Evolutionary conservation across 495 filamentous ascomycete species (phyloP).

Genomic region (Aspergillus egyptiacus): DNA sequence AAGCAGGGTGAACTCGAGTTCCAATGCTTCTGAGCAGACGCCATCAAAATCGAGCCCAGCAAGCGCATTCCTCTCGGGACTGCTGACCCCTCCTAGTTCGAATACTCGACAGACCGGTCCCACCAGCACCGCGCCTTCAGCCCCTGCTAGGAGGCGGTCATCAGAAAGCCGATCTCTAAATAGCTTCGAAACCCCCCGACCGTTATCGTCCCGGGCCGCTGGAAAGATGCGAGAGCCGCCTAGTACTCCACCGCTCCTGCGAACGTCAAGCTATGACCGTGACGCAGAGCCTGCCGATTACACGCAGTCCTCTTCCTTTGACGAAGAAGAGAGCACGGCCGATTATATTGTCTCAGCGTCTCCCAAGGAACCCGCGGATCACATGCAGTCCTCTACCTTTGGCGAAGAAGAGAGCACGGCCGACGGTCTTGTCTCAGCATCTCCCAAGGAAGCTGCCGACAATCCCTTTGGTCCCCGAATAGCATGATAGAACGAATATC

Average conservation of each 20-base stretch:
- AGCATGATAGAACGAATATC: constrained; percentile 20
- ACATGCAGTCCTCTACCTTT: constrained; percentile 24
- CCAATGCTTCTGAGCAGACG: constrained; percentile 49
- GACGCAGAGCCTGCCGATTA: constrained; percentile 55
- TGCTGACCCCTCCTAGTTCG: constrained; percentile 76
- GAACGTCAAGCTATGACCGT: constrained; percentile 61
- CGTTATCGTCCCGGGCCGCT: constrained; percentile 29
- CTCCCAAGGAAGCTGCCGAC: constrained; percentile 30
- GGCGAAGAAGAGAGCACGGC: constrained; percentile 40
- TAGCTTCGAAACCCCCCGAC: constrained; percentile 27
- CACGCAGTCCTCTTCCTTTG: constrained; percentile 22
- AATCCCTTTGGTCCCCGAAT: constrained; percentile 38
- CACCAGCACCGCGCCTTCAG: constrained; percentile 35
- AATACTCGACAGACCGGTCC: constrained; percentile 53
- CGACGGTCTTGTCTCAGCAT: constrained; percentile 36
- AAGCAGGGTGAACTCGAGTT: constrained; percentile 42
- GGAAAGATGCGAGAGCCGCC: constrained; percentile 41
- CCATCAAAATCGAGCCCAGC: constrained; percentile 56
- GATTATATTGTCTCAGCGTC: constrained; percentile 37
- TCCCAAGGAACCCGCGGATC: constrained; percentile 27
- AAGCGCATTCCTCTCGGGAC: constrained; percentile 58
- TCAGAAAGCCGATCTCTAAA: constrained; percentile 37
- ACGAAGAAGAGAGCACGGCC: constrained; percentile 40
- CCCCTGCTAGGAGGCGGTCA: constrained; percentile 39
- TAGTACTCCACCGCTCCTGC: constrained; percentile 65